Base-by-base conservation (phyloP, 768 basidiomycete species). In the Solioccasus polychromus region DNA sequence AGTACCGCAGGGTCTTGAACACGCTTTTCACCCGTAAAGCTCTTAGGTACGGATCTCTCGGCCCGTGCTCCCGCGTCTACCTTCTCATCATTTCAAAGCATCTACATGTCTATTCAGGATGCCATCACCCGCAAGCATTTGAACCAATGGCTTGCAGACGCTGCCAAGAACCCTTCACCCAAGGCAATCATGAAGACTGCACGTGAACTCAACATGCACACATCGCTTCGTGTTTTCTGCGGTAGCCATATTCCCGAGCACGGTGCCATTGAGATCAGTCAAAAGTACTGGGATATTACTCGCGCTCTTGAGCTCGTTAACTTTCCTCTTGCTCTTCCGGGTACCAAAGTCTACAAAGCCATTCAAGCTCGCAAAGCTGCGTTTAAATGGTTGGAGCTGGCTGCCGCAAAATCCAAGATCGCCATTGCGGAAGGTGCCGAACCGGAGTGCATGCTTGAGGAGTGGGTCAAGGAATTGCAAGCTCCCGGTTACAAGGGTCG, bases 271-370 rank as follows among this genome's bases (percentile, higher is more conserved):
- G 89, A 92, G 62, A 93, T 99, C 62, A 86, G 79, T 61, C 84
- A 89, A 54, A 92, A 92, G 62, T 98, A 98, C 72, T 98, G 95
- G 95, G 75, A 77, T 48, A 96, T 99, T 68, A 98, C 96, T 7
- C 73, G 82, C 55, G 91, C 96, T 3, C 85, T 99, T 32, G 92
- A 99, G 64, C 86, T 99, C 44, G 96, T 99, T 74, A 99, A 99
- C 74, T 98, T 99, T 74, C 96, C 96, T 14, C 70, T 98, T 50
- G 84, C 95, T 14, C 59, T 96, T 29, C 96, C 96, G 17, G 96
- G 96, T 23, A 98, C 96, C 30, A 98, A 98, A 64, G 82, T 98
- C 44, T 98, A 88, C 70, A 88, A 83, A 55, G 96, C 95, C 3
- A 85, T 92, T 53, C 84, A 93, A 66, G 87, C 92, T 2, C 83